Evolutionary conservation across 352 stramenopile species (phyloP).

Genomic region (Halophytophthora polymorphica): DNA sequence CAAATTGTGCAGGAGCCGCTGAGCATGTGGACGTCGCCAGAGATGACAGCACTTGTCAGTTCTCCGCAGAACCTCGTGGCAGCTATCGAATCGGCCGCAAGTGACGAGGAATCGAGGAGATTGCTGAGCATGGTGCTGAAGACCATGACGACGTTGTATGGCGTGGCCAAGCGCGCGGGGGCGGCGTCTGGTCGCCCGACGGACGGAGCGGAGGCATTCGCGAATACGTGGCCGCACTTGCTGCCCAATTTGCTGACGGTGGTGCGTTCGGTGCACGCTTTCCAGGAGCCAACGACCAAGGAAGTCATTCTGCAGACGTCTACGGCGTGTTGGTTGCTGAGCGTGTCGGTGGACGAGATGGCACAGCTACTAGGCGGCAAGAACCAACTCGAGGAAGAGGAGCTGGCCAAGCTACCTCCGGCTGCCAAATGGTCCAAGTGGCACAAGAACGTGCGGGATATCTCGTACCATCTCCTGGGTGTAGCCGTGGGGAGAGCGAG

Average conservation of each 20-base stretch:
- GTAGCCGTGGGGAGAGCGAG: conserved; percentile 45
- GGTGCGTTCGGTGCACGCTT: conserved; percentile 55
- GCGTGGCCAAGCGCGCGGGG: conserved; percentile 61
- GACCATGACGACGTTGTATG: conserved; percentile 76
- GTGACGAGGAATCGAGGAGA: conserved; percentile 41
- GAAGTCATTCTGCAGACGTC: conserved; percentile 51
- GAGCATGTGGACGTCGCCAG: conserved; percentile 53
- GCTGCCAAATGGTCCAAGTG: conserved; percentile 71
- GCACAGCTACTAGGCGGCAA: conserved; percentile 73
- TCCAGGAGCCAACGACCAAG: conserved; percentile 53
- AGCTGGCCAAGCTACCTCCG: conserved; percentile 45
- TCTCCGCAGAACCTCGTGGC: conserved; percentile 51
- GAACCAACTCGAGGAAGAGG: conserved; percentile 67
- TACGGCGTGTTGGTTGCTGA: conserved; percentile 62
- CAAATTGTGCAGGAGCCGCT: conserved; percentile 75
- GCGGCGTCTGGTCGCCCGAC: conserved; percentile 16
- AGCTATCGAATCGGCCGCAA: conserved; percentile 42
- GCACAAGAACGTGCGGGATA: conserved; percentile 79
- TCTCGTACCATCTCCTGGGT: conserved; percentile 74
- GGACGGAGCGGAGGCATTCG: conserved; percentile 39
- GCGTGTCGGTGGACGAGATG: conserved; percentile 70
- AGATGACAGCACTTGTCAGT: conserved; percentile 61
- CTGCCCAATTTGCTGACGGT: conserved; percentile 65
- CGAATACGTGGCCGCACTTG: conserved; percentile 57
- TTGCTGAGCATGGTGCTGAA: conserved; percentile 59